Evolutionary conservation across 1,139 yeast genomes (phyloP).

Genomic region (Ashbya aceris): DNA sequence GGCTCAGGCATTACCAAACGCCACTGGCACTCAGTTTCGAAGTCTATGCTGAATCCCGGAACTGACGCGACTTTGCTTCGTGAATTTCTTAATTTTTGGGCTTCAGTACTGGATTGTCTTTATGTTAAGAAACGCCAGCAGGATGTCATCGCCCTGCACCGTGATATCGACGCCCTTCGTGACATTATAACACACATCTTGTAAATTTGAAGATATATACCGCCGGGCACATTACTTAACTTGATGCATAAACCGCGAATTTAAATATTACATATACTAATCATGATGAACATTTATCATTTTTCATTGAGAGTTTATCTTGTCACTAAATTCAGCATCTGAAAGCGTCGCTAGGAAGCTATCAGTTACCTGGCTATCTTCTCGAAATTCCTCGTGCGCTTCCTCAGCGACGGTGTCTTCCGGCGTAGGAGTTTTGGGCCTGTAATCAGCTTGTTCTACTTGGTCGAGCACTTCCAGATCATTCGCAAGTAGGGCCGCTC

Average conservation of each 20-base stretch:
- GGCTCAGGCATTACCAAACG: conserved; percentile 16
- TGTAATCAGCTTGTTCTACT: not conserved
- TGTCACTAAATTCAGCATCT: not conserved
- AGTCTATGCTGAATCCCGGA: conserved; percentile 29
- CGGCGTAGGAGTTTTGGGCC: not conserved
- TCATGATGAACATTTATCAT: no score
- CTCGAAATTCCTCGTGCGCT: not conserved
- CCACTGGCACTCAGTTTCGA: conserved; percentile 26
- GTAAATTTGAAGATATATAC: no score
- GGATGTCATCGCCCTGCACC: not conserved
- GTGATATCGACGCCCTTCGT: no score
- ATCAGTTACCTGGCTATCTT: not conserved
- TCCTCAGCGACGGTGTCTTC: not conserved
- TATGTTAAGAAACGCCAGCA: conserved; percentile 35
- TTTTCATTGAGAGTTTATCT: not conserved
- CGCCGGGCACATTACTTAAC: no score
- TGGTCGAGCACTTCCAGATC: not conserved
- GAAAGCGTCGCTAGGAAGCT: conserved; percentile 1
- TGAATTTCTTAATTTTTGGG: conserved; percentile 47
- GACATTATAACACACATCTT: no score
- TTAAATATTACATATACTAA: no score
- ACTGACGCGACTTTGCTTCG: conserved; percentile 24
- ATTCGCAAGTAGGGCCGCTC: not conserved
- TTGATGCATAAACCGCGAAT: no score
- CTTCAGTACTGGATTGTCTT: conserved; percentile 34